Evolutionary conservation across 345 rosid species (phyloP).

Genomic region (Psidium friedrichsthalianum): DNA sequence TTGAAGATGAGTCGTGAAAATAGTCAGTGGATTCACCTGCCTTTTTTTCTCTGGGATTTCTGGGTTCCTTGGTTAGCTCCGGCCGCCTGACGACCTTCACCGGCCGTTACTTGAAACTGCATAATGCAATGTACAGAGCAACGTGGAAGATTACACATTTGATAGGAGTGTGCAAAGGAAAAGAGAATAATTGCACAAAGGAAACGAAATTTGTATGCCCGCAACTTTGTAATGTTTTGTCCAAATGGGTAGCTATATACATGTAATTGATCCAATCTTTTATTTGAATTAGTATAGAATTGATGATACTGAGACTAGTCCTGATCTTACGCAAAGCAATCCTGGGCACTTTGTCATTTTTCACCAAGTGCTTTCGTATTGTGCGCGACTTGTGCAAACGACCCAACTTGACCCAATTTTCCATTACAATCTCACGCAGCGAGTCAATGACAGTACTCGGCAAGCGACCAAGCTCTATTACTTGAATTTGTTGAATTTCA

Average conservation of each 20-base stretch:
- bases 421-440: too few species aligned
- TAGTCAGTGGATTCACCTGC: background rate
- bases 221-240: background rate
- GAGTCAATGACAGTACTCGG: background rate
- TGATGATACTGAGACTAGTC: background rate
- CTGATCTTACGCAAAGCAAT: background rate
- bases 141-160: background rate
- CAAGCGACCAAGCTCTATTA: background rate
- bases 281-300: background rate
- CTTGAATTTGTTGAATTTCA: background rate
- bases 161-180: background rate
- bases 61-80: background rate
- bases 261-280: background rate
- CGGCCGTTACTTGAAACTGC: background rate
- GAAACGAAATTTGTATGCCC: background rate
- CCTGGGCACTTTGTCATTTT: background rate
- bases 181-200: background rate
- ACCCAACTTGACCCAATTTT: background rate
- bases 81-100: background rate
- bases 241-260: background rate
- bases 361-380: background rate
- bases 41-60: background rate
- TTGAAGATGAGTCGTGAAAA: slow-evolving; percentile 31
- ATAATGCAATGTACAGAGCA: background rate
- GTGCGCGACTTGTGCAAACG: background rate